Percentiles rank a stretch among this genome's conserved stretches.
Evolutionary conservation across 2,329 filamentous ascomycete genomes (phyloP).

Genomic region (Aspergillus latus): DNA sequence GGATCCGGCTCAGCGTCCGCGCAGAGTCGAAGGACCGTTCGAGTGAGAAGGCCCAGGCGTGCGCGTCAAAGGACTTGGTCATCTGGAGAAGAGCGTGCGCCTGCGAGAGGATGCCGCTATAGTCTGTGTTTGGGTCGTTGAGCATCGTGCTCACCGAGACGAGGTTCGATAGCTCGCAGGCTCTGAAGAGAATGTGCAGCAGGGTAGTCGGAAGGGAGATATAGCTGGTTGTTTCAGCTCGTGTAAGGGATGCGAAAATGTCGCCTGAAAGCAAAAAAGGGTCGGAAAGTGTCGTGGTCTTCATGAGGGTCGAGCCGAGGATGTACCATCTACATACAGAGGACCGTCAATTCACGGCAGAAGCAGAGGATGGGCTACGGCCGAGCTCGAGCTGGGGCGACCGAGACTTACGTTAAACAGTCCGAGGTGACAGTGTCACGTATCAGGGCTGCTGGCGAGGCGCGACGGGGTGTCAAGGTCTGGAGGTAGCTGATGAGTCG

Average conservation of each 20-base stretch:
- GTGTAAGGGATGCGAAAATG: background rate
- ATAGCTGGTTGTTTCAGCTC: conserved; percentile 6
- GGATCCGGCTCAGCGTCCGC: background rate
- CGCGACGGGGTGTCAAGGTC: background rate
- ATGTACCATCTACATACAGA: background rate
- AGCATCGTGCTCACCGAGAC: background rate
- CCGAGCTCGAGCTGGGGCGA: background rate
- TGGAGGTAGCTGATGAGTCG: conserved; percentile 1
- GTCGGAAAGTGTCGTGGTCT: background rate
- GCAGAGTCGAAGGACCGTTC: background rate
- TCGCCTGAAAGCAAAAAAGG: background rate
- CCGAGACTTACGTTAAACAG: background rate
- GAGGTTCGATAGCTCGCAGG: conserved; percentile 6
- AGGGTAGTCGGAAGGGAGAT: conserved; percentile 4
- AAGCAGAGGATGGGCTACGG: background rate
- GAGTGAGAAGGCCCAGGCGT: background rate
- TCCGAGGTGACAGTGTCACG: conserved; percentile 1
- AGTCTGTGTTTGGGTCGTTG: background rate
- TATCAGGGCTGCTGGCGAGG: background rate
- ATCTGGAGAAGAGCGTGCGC: background rate
- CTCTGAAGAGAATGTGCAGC: conserved; percentile 8
- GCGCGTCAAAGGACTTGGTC: background rate
- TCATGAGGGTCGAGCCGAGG: background rate
- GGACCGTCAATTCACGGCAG: background rate
- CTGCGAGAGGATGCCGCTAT: background rate